Evolutionary conservation across 1,284 basidiomycete genomes (phyloP), one percentile per base, ranked within the genome.

Genomic region (Cryptococcus sp.): DNA sequence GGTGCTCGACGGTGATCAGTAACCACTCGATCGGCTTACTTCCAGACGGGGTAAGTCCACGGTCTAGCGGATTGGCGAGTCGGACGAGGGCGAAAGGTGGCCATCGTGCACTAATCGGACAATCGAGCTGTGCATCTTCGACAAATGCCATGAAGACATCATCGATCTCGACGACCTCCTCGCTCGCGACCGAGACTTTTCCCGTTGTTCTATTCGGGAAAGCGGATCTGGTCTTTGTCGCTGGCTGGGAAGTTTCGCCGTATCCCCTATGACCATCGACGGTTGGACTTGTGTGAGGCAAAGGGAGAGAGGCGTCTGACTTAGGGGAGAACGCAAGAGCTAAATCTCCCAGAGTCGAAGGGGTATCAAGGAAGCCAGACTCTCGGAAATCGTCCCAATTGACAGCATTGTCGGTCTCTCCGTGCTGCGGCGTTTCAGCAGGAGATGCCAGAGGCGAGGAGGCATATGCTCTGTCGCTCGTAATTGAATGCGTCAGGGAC

Each of bases 121-220:
- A 44, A 51, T 77, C 74, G 1, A 66, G 57, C 47, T 69, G 70
- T 23, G 60, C 71, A 49, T 77, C 74, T 38, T 74, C 68, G 17
- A 70, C 66, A 57, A 75, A 75, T 7, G 65, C 45, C 19, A 73
- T 58, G 62, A 77, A 77, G 2, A 61, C 57, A 47, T 77, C 73
- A 46, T 77, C 74, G 20, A 73, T 54, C 5, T 70, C 67, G 41
- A 71, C 59, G 20, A 70, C 45, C 16, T 62, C 65, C 54, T 75
- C 72, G 0, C 51, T 38, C 3, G 52, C 35, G 3, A 71, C 47
- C 3, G 11, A 49, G 52, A 47, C 64, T 16, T 7, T 55, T 3
- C 40, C 25, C 17, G 15, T 35, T 20, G 19, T 31, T 1, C 49
- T 25, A 15, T 54, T 51, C 15, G 25, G 50, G 52, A 61, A 61